Evolutionary conservation across 2,329 filamentous ascomycete species (phyloP).

Genomic region (Sporothrix sp.): DNA sequence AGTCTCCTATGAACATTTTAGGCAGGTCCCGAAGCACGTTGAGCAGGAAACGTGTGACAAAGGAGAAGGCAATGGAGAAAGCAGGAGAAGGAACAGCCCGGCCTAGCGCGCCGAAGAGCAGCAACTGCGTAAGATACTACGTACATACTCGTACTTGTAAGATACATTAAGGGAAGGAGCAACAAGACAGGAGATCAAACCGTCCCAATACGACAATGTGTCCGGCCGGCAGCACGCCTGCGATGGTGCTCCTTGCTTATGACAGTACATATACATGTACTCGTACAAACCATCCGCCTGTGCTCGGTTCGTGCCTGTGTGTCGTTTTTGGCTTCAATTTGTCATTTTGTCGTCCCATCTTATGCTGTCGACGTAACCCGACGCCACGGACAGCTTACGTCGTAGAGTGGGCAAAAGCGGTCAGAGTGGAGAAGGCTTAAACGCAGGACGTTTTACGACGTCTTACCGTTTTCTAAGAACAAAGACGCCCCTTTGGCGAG

Average conservation of each 20-base stretch:
- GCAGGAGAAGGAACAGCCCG: constrained; percentile 3
- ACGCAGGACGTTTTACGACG: no score
- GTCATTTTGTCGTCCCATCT: constrained; percentile 9
- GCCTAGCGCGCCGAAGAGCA: constrained; percentile 2
- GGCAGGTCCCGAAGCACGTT: constrained; percentile 3
- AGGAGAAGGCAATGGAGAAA: neutral
- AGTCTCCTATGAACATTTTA: no score
- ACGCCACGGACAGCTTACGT: constrained; percentile 5
- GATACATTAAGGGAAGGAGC: neutral
- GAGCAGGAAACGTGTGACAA: neutral
- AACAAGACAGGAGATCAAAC: no score
- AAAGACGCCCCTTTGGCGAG: no score
- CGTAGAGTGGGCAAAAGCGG: constrained; percentile 1
- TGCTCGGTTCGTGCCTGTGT: no score
- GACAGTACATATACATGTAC: no score
- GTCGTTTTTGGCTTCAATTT: no score
- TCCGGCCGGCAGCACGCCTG: neutral
- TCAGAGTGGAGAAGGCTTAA: neutral
- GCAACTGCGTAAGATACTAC: neutral
- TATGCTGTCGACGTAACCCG: neutral
- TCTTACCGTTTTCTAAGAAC: no score
- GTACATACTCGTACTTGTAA: no score
- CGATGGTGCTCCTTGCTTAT: neutral
- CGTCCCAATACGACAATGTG: neutral
- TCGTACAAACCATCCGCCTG: no score